These are phyloP conservation scores for Arthrobotrys megalospora DNA, from an alignment of 2,329 filamentous ascomycete species.

Conservation along the genomic window DNA sequence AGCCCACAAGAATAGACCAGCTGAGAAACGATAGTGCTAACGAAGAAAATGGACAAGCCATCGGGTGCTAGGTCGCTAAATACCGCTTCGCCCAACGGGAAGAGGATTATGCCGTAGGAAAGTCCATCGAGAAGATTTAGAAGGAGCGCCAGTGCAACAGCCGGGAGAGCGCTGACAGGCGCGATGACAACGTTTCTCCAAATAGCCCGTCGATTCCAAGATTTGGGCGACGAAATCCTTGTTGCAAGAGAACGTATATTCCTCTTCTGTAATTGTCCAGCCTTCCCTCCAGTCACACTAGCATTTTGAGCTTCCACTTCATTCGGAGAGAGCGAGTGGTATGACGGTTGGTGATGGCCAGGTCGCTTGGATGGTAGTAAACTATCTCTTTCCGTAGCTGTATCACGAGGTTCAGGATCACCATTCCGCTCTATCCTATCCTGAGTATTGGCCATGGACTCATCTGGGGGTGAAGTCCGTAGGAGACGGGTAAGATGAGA, in stretches of 20 bases:
- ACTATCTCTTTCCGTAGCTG: constrained; percentile 39
- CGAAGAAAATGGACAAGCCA: constrained; percentile 98
- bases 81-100: constrained; percentile 87
- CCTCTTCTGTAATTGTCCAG: constrained; percentile 72
- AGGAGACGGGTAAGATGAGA: constrained; percentile 54
- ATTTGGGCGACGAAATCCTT: constrained; percentile 63
- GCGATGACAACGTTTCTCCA: constrained; percentile 77
- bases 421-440: background rate
- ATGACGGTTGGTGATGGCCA: constrained; percentile 20
- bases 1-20: constrained; percentile 86
- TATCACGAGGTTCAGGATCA: background rate
- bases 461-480: constrained; percentile 46
- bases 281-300: constrained; percentile 51
- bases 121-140: constrained; percentile 95
- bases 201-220: constrained; percentile 79
- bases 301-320: constrained; percentile 65
- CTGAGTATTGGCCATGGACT: background rate
- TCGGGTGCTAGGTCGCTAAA: constrained; percentile 90
- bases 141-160: constrained; percentile 88
- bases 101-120: constrained; percentile 91
- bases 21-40: constrained; percentile 95
- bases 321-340: constrained; percentile 54
- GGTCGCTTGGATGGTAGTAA: constrained; percentile 16
- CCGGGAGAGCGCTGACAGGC: constrained; percentile 81
- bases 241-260: constrained; percentile 44